Conservation (phyloP, 2,329 filamentous ascomycete species). For the Lecanosticta acicola region DNA sequence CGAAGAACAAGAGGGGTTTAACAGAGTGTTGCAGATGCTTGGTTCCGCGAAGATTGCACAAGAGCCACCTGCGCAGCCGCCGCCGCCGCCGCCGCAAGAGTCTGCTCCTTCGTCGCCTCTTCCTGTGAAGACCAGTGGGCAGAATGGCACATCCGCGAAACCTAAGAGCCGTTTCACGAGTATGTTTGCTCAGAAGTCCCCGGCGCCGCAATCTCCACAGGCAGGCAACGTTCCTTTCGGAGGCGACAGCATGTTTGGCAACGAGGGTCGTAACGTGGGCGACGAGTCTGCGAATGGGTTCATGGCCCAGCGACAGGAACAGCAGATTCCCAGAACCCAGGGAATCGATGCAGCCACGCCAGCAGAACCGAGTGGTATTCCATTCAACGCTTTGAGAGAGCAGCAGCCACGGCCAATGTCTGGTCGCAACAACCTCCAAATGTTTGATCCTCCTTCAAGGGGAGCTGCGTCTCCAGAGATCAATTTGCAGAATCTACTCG, state of each 20-base stretch:
- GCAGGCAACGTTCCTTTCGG: constrained; percentile 11
- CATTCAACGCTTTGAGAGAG: constrained; percentile 20
- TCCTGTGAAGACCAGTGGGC: constrained; percentile 16
- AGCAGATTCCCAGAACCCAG: constrained; percentile 11
- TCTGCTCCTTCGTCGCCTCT: constrained; percentile 23
- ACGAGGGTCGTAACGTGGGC: constrained; percentile 8
- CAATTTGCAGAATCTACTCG: constrained; percentile 34
- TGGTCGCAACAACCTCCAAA: constrained; percentile 20
- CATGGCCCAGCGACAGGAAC: constrained; percentile 9
- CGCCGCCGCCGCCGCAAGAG: constrained; percentile 14
- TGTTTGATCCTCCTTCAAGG: constrained; percentile 27
- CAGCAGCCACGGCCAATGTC: constrained; percentile 22
- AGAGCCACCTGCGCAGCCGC: constrained; percentile 22
- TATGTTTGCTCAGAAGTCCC: constrained; percentile 31
- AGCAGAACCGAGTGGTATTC: constrained; percentile 20
- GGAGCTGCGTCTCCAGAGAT: constrained; percentile 29
- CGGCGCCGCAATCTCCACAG: constrained; percentile 28
- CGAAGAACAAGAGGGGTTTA: constrained; percentile 78
- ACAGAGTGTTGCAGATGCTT: constrained; percentile 67
- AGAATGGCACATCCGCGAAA: constrained; percentile 22
- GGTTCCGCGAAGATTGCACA: constrained; percentile 46
- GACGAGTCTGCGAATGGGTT: constrained; percentile 7
- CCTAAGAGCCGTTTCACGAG: constrained; percentile 30
- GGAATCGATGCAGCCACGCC: constrained; percentile 13
- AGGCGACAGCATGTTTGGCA: constrained; percentile 14